Evolutionary conservation across 352 stramenopile species (phyloP), one percentile per base, ranked within the genome.

Genomic region (Phytophthora syringae): DNA sequence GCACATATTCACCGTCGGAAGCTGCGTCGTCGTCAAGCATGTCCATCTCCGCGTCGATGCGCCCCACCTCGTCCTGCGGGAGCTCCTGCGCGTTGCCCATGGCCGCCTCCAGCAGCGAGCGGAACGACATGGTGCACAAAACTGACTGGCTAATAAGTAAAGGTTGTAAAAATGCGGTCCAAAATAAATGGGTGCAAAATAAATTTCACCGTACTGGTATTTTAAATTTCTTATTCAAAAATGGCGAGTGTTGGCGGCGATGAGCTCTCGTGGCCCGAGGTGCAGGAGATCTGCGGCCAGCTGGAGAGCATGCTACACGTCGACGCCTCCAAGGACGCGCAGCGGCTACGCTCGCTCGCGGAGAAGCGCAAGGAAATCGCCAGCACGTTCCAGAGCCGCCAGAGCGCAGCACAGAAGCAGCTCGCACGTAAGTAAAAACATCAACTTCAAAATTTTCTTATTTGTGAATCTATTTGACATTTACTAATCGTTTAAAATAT

Each of bases 71-170:
- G 28, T 62, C 67, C 27, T 66, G 50, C 49, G 88, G 72, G 49
- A 87, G 74, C 52, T 76, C 76, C 32, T 90, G 80, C 15, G 79
- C 77, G 51, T 87, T 76, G 60, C 82, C 84, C 83, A 94, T 92
- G 24, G 83, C 86, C 48, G 86, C 84, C 69, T 94, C 81, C 44
- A 94, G 75, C 65, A 94, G 79, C 82, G 86, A 90, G 64, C 84
- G 78, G 64, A 94, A 94, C 71, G 86, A 92, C 86, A 94, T 94
- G 22, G 28, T 13, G 9, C 34, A 12, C 30, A 52, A 51, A 60
- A 60, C n/a, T 69, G 63, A 72, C 28, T 62, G 56, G 53, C 27
- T 32, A 5, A 32, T 10, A 32, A 32, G 9, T 5, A 32, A 9
- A 32, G 5, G 27, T 32, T 9, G 27, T 32, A 32, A 32, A 32